Base-by-base conservation (phyloP, 768 basidiomycete genomes). In the Amanita inopinata region DNA sequence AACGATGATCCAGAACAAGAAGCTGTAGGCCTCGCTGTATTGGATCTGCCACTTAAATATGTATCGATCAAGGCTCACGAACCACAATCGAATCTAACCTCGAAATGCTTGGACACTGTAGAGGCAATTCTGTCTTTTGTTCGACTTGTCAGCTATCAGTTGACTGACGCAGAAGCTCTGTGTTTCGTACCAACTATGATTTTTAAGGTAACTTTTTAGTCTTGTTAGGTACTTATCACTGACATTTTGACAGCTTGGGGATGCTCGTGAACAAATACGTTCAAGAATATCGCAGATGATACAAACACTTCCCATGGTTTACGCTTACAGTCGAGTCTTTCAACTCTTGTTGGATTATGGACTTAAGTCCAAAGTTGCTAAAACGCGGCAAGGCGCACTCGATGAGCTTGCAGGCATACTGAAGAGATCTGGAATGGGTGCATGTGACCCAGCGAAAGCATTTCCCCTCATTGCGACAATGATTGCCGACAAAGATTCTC, bases 1-100 rank as follows among this genome's bases (percentile, higher is more conserved):
- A 65, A 67, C 15, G 74, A 72, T 14, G 75, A 78, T 22, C 76
- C 83, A 32, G 67, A 64, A 39, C 58, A 80, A 14, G 75, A 74
- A 55, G 71, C 70, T 27, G 63, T 83, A 15, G 80, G 88, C 45
- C 54, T 94, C 33, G 85, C 89, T 19, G 97, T 91, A 55, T 78
- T 89, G 34, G 96, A 99, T 60, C 69, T 98, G 24, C 78, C 85
- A 1, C 65, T 98, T 56, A 98, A 98, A 69, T 99, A 98, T 51
- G 76, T 83, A 20, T 94, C 92, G 1, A 77, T 97, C 54, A 86
- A 87, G 52, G 73, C 81, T 17, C 83, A 94, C 48, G 86, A 93
- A 59, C 83, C 91, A 30, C 91, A 93, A 53, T 86, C 93, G 5
- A 94, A 90, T 55, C 67, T 96, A 17, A 71, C 83, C 2, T 78